These are phyloP conservation scores for Myxozyma neglecta DNA, from an alignment of 805 yeast species.

Conservation along the genomic window DNA sequence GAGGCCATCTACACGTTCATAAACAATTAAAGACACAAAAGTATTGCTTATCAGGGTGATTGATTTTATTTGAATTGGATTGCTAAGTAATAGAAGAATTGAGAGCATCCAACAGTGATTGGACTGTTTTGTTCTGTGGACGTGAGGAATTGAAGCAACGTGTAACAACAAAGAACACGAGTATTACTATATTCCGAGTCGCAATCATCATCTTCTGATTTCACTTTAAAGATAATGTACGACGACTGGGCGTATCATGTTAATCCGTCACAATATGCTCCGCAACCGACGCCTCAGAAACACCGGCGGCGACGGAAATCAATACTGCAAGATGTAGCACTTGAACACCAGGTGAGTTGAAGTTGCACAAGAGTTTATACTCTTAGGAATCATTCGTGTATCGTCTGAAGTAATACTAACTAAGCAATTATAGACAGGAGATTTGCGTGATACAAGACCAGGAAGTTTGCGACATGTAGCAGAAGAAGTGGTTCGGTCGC, in stretches of 20 bases:
- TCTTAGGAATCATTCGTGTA: too few relatives aligned
- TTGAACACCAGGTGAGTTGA: constrained; percentile 27
- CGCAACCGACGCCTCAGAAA: constrained; percentile 27
- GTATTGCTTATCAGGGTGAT: too few relatives aligned
- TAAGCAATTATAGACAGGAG: neutral
- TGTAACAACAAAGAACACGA: neutral
- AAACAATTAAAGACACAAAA: too few relatives aligned
- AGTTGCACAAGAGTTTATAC: too few relatives aligned
- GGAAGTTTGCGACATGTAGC: constrained; percentile 14
- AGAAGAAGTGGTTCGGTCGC: constrained; percentile 9
- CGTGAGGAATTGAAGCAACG: too few relatives aligned
- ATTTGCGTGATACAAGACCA: constrained; percentile 8
- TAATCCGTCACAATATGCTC: constrained; percentile 30
- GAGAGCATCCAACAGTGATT: too few relatives aligned
- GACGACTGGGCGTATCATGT: constrained; percentile 34
- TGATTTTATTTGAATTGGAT: too few relatives aligned
- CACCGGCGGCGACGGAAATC: constrained; percentile 29
- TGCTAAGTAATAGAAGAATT: too few relatives aligned
- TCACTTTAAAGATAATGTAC: constrained; percentile 14
- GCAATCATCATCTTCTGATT: neutral
- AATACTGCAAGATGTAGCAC: constrained; percentile 27
- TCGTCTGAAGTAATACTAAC: neutral
- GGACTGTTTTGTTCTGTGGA: too few relatives aligned
- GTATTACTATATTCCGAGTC: neutral
- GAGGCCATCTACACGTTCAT: too few relatives aligned